A percentile compares a stretch with the other conserved stretches of the same genome.
These are phyloP conservation scores for Cryptosporidium muris DNA, from an alignment of 169 alveolate genomes.

Conservation along the genomic window DNA sequence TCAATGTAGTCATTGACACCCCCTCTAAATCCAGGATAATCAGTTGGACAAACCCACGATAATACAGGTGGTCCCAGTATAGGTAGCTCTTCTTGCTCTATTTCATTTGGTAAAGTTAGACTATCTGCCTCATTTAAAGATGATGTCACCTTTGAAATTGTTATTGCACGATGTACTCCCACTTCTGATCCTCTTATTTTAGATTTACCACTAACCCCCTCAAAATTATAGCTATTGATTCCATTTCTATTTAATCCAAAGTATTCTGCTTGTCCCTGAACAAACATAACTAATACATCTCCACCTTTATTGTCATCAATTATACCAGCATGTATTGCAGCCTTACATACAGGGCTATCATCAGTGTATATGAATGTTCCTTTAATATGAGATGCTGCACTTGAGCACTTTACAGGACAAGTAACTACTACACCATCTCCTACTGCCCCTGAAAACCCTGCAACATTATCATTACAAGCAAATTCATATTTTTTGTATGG, in stretches of 20 bases:
- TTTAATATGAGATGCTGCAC: conserved; percentile 74
- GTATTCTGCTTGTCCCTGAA: conserved; percentile 65
- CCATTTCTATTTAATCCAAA: conserved; percentile 72
- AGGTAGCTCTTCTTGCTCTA: conserved; percentile 45
- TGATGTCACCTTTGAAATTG: conserved; percentile 56
- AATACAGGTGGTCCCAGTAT: conserved; percentile 34
- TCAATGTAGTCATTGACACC: conserved; percentile 75
- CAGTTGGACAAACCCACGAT: conserved; percentile 72
- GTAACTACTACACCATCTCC: conserved; percentile 54
- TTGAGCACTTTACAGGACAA: conserved; percentile 55
- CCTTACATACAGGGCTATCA: conserved; percentile 83
- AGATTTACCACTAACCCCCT: conserved; percentile 15
- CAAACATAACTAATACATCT: conserved; percentile 47
- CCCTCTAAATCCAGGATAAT: conserved; percentile 76
- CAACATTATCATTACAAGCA: conserved; percentile 63
- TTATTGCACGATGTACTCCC: conserved; percentile 11
- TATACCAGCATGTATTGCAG: conserved; percentile 78
- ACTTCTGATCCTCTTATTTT: conserved; percentile 59
- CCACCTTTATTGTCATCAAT: conserved; percentile 74
- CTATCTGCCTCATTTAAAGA: conserved; percentile 1
- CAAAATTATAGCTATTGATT: conserved; percentile 62
- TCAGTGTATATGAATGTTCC: conserved; percentile 88
- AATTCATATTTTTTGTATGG: conserved; percentile 57
- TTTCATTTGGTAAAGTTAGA: conserved; percentile 6
- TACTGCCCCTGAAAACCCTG: conserved; percentile 43